Conservation (phyloP, 139 green algal species). For the Pleodorina starrii region DNA sequence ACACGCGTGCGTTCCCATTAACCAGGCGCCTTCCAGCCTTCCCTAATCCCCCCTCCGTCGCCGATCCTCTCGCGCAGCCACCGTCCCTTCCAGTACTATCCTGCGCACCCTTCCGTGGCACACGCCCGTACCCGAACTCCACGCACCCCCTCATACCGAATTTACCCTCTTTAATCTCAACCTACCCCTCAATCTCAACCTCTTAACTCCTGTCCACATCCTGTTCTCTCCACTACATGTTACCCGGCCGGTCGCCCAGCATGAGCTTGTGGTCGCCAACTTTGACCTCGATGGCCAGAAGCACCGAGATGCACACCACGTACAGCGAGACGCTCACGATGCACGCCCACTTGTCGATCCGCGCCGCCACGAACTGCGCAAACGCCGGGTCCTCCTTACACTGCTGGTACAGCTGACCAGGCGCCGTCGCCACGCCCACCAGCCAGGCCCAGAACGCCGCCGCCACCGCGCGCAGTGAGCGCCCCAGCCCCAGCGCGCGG, state of each 20-base stretch:
- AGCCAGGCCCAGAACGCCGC: background rate
- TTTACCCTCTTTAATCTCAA: too few relatives aligned
- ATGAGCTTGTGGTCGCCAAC: constrained; percentile 36
- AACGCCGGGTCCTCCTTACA: constrained; percentile 7
- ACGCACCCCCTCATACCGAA: too few relatives aligned
- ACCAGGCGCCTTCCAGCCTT: too few relatives aligned
- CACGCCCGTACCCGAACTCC: too few relatives aligned
- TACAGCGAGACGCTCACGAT: background rate
- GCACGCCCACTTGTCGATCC: constrained; percentile 7
- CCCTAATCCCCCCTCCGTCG: too few relatives aligned
- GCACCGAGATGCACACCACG: background rate
- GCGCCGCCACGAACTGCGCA: background rate
- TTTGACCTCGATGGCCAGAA: background rate
- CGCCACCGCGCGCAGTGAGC: background rate
- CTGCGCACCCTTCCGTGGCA: too few relatives aligned
- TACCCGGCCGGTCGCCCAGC: constrained; percentile 13
- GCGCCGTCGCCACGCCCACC: background rate
- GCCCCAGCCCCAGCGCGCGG: background rate
- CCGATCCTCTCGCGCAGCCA: too few relatives aligned
- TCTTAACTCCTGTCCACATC: too few relatives aligned
- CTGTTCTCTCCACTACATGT: too few relatives aligned
- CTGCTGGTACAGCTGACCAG: background rate
- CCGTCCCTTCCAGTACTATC: too few relatives aligned
- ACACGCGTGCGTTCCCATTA: too few relatives aligned
- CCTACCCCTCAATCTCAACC: too few relatives aligned